Conservation (phyloP, 164 flowering plant species). For the Echeveria elegans region DNA sequence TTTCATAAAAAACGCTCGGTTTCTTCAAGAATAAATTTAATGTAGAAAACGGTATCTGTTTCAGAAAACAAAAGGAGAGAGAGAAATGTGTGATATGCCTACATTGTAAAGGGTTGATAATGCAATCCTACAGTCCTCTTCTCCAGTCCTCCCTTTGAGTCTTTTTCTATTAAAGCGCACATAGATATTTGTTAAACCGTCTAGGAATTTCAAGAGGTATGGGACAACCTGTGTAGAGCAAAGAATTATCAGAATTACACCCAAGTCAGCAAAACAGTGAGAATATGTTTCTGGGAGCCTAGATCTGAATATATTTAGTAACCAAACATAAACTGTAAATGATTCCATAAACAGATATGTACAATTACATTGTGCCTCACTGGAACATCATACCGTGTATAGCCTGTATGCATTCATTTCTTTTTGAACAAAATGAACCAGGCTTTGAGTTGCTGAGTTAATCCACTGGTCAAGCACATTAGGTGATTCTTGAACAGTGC, state of each 20-base stretch:
- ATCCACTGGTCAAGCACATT: constrained; percentile 99
- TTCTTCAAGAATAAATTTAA: not conserved
- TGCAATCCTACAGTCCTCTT: constrained; percentile 73
- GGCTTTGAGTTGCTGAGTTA: constrained; percentile 88
- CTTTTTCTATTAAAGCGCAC: constrained; percentile 92
- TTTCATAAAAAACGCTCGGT: not conserved
- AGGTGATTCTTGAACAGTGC: constrained; percentile 53
- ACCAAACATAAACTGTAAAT: too few relatives aligned
- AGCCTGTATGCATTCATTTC: constrained; percentile 94
- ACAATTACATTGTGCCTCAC: not conserved
- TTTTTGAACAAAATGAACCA: constrained; percentile 83
- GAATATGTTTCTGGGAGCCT: not conserved
- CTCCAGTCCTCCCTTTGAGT: constrained; percentile 89
- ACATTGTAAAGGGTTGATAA: constrained; percentile 87
- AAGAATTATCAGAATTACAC: not conserved
- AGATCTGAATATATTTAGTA: not conserved
- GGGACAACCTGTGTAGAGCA: constrained; percentile 69
- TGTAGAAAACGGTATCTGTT: not conserved
- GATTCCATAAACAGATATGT: too few relatives aligned
- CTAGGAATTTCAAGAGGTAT: constrained; percentile 78
- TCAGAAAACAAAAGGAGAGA: not conserved
- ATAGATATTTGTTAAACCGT: constrained; percentile 87
- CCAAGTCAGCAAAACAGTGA: not conserved
- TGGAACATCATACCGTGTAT: constrained; percentile 50
- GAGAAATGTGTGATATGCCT: constrained; percentile 1